Percentiles rank a stretch among this genome's conserved stretches.
phyloP scores from a whole-genome alignment of 106 monocot species.

The Chionographis japonica region DNA sequence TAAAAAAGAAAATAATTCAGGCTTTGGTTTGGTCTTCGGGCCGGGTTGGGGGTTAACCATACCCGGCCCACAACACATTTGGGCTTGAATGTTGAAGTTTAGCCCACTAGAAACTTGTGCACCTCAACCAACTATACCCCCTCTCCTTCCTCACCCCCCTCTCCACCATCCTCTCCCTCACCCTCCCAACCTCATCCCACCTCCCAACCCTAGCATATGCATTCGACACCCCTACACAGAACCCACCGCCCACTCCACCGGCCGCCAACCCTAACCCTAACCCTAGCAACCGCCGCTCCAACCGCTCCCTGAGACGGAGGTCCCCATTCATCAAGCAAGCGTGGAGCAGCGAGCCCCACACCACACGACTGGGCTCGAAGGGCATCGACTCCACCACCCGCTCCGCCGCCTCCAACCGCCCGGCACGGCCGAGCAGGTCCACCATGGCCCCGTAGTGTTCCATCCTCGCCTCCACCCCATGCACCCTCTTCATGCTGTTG shows the following conservation, averaged over 20 bases:
- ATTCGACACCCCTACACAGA: slow-evolving; percentile 24
- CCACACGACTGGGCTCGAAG: slow-evolving; percentile 12
- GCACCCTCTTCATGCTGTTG: slow-evolving; percentile 5
- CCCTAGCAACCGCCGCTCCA: slow-evolving; percentile 5
- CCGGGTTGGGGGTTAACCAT: too few species aligned
- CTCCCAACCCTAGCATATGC: slow-evolving; percentile 10
- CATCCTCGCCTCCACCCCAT: slow-evolving; percentile 20
- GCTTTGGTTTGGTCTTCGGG: too few species aligned
- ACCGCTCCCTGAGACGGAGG: neutral
- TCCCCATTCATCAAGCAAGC: slow-evolving; percentile 11
- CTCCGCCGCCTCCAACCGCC: slow-evolving; percentile 15
- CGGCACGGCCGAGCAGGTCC: slow-evolving; percentile 25
- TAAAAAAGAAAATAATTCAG: too few species aligned
- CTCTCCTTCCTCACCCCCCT: slow-evolving; percentile 19
- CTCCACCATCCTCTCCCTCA: slow-evolving; percentile 21
- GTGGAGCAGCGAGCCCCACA: slow-evolving; percentile 29
- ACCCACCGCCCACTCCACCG: slow-evolving; percentile 5
- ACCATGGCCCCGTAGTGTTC: slow-evolving; percentile 37
- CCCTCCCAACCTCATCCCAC: slow-evolving; percentile 14
- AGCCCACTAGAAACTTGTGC: slow-evolving; percentile 13
- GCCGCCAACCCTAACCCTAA: slow-evolving; percentile 1
- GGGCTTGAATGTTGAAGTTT: too few species aligned
- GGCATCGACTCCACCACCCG: slow-evolving; percentile 17
- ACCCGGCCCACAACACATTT: too few species aligned
- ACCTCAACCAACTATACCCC: slow-evolving; percentile 21